These are phyloP conservation scores for Saturnispora saitoi DNA, from an alignment of 805 yeast species.

Conservation along the genomic window DNA sequence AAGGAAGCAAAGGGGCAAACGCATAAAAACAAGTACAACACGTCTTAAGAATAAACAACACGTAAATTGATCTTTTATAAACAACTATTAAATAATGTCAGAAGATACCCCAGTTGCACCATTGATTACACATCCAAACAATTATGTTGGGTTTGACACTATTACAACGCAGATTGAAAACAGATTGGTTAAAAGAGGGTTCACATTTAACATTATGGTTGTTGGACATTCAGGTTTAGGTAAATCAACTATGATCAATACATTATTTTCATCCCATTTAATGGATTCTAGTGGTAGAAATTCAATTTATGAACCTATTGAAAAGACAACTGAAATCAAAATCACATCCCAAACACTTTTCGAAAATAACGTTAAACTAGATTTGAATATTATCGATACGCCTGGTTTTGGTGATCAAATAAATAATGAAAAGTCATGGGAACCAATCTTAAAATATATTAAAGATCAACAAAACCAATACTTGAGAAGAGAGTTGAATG, in stretches of 20 bases:
- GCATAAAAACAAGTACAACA: background rate
- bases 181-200: conserved; percentile 84
- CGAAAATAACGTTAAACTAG: conserved; percentile 83
- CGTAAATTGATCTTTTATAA: background rate
- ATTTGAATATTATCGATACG: conserved; percentile 85
- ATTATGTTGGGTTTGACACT: conserved; percentile 93
- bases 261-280: conserved; percentile 78
- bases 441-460: conserved; percentile 86
- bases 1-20: background rate
- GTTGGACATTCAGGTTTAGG: conserved; percentile 95
- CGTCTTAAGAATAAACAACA: background rate
- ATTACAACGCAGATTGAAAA: conserved; percentile 93
- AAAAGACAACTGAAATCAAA: conserved; percentile 79
- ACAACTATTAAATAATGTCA: background rate
- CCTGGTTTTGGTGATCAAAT: conserved; percentile 98
- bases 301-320: conserved; percentile 58
- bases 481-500: conserved; percentile 88
- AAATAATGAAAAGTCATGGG: conserved; percentile 94
- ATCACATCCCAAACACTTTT: conserved; percentile 59
- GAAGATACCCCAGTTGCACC: conserved; percentile 1
- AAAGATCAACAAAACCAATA: conserved; percentile 92
- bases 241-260: conserved; percentile 84
- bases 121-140: conserved; percentile 43
- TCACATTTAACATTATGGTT: conserved; percentile 87
- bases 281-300: conserved; percentile 68